A percentile compares a stretch with the other conserved stretches of the same genome.
phyloP scores from a whole-genome alignment of 345 rosid species.

The Eucalyptus shirleyi region DNA sequence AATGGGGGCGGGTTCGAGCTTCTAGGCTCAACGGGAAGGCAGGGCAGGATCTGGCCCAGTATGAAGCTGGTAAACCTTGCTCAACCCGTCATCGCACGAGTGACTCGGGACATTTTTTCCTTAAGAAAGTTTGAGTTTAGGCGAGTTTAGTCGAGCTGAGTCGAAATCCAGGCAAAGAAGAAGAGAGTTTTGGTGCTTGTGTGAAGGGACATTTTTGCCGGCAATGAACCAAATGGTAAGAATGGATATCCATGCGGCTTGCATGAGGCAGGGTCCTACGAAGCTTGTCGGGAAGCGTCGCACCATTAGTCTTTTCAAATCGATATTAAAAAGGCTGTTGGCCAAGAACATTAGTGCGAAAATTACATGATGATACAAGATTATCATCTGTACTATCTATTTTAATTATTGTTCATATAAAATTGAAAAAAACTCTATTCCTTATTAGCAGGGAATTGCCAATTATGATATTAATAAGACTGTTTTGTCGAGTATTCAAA shows the following conservation, averaged over 20 bases:
- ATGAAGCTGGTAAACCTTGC: neutral
- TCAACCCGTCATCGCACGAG: neutral
- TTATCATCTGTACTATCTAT: neutral
- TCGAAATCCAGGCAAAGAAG: neutral
- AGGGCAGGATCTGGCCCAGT: neutral
- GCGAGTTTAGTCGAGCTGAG: neutral
- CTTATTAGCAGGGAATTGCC: neutral
- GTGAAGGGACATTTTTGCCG: neutral
- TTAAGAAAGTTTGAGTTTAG: neutral
- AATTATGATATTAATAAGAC: neutral
- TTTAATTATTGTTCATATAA: neutral
- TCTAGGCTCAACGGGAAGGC: neutral
- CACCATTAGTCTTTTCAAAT: neutral
- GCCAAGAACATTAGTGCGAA: neutral
- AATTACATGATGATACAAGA: neutral
- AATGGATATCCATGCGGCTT: neutral
- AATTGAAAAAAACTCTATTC: neutral
- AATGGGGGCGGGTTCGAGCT: neutral
- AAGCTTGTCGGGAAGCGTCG: neutral
- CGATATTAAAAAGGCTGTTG: neutral
- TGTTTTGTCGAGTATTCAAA: neutral
- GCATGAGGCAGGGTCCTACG: neutral
- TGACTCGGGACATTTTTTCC: neutral
- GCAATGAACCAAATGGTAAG: neutral
- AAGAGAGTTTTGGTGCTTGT: neutral